Evolutionary conservation across 2,329 filamentous ascomycete genomes (phyloP).

Genomic region (Sordariomycetes sp.): DNA sequence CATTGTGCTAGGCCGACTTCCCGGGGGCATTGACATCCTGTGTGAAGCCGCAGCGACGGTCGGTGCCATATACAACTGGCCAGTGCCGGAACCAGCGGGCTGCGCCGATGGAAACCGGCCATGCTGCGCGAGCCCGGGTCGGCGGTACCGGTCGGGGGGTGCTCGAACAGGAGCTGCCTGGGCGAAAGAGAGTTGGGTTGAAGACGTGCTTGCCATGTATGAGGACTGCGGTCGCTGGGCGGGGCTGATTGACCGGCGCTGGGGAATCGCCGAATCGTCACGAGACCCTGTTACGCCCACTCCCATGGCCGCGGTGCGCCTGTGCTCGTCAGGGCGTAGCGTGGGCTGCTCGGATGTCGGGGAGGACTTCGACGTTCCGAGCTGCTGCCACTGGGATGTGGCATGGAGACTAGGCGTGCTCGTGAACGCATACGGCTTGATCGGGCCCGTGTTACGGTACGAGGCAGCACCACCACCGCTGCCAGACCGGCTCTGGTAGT

Average conservation of each 20-base stretch:
- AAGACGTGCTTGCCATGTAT: slow-evolving; percentile 21
- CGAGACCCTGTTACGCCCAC: slow-evolving; percentile 30
- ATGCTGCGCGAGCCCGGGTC: slow-evolving; percentile 40
- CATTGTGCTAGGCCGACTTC: slow-evolving; percentile 3
- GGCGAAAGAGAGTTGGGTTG: slow-evolving; percentile 38
- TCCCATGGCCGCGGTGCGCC: slow-evolving; percentile 15
- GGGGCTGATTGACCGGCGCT: slow-evolving; percentile 27
- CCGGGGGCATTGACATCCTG: neutral
- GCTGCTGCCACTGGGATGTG: slow-evolving; percentile 38
- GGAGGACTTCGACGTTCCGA: slow-evolving; percentile 34
- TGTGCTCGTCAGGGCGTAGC: slow-evolving; percentile 4
- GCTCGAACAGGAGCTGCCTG: slow-evolving; percentile 53
- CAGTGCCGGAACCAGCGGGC: slow-evolving; percentile 16
- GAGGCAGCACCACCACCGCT: neutral
- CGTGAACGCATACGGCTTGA: slow-evolving; percentile 70
- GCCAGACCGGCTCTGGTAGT: slow-evolving; percentile 38
- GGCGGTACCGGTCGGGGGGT: slow-evolving; percentile 76
- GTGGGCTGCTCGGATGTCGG: slow-evolving; percentile 32
- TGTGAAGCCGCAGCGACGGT: slow-evolving; percentile 4
- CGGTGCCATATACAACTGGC: slow-evolving; percentile 9
- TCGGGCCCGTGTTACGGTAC: slow-evolving; percentile 37
- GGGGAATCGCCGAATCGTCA: slow-evolving; percentile 39
- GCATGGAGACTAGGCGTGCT: slow-evolving; percentile 56
- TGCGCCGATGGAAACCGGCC: slow-evolving; percentile 24
- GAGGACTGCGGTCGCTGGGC: slow-evolving; percentile 31